A percentile compares a stretch with the other conserved stretches of the same genome.
These are phyloP conservation scores for Medicago lupulina DNA, from an alignment of 306 rosid species.

Conservation along the genomic window DNA sequence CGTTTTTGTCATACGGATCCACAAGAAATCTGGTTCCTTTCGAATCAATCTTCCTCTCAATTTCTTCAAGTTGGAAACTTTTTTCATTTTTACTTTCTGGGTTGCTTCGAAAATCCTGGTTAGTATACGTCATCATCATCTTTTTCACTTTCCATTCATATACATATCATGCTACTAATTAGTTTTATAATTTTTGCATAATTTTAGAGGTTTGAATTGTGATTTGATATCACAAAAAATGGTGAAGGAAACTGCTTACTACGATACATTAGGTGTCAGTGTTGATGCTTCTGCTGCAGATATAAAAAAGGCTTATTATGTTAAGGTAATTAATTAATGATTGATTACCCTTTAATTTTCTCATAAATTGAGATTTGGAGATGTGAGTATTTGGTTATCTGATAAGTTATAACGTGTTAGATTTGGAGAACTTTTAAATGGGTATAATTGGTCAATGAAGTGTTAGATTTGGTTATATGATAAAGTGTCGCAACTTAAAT, in stretches of 20 bases:
- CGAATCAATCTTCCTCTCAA: background rate
- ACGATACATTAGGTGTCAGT: conserved; percentile 76
- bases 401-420: background rate
- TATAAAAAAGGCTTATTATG: conserved; percentile 88
- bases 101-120: conserved; percentile 20
- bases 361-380: background rate
- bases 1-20: conserved; percentile 40
- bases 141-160: background rate
- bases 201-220: conserved; percentile 43
- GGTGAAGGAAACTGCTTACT: conserved; percentile 84
- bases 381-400: conserved; percentile 21
- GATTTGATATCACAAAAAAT: conserved; percentile 48
- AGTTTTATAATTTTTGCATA: conserved; percentile 13
- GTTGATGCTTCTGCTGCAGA: conserved; percentile 77
- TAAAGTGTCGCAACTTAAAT: background rate
- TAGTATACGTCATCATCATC: background rate
- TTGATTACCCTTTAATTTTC: conserved; percentile 14
- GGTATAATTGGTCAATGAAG: background rate
- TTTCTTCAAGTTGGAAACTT: conserved; percentile 24
- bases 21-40: conserved; percentile 10
- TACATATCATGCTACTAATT: conserved; percentile 9
- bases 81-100: conserved; percentile 26
- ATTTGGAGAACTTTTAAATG: too few species aligned
- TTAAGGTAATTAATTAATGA: conserved; percentile 60
- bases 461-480: background rate